Evolutionary conservation across 768 basidiomycete species (phyloP), one percentile per base, ranked within the genome.

Genomic region (Lactarius akahatsu): DNA sequence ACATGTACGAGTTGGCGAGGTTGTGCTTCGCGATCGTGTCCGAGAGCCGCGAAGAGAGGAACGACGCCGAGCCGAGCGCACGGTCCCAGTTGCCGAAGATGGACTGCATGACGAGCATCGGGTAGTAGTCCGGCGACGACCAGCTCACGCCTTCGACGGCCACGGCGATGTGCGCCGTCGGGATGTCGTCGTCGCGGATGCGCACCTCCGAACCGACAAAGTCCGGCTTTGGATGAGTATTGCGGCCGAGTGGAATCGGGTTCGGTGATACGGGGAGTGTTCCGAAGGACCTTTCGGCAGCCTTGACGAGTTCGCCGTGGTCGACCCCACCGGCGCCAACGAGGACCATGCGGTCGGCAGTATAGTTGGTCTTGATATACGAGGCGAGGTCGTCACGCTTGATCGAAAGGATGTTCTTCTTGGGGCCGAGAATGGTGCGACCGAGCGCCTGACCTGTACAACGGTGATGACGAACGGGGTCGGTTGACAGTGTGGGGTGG

Each of bases 71-170:
- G 72, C 96, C 97, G 72, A 98, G 87, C 57, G 91, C 92, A 72
- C 97, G 88, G 76, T 99, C 96, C 97, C 97, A 99, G 86, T 98
- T 99, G 69, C 97, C 97, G 79, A 98, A 90, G 79, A 98, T 93
- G 73, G 87, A 88, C 78, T 96, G 93, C 89, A 97, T 92, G 76
- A 94, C 95, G 80, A 98, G 88, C 96, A 99, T 96, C 68, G 96
- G 94, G 88, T 93, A 98, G 83, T 98, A 98, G 79, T 99, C 97
- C 34, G 96, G 95, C 11, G 91, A 94, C 72, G 89, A 92, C 96
- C 96, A 98, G 78, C 94, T 88, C 64, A 96, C 96, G 77, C 97
- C 97, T 77, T 98, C 96, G 56, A 98, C 95, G 36, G 97, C 94
- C 73, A 99, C 90, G 69, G 96, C 96, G 74, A 99, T 84, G 82